Percentiles rank a stretch among this genome's conserved stretches.
These are phyloP conservation scores for Talaromyces proteolyticus DNA, from an alignment of 495 filamentous ascomycete genomes.

Conservation along the genomic window DNA sequence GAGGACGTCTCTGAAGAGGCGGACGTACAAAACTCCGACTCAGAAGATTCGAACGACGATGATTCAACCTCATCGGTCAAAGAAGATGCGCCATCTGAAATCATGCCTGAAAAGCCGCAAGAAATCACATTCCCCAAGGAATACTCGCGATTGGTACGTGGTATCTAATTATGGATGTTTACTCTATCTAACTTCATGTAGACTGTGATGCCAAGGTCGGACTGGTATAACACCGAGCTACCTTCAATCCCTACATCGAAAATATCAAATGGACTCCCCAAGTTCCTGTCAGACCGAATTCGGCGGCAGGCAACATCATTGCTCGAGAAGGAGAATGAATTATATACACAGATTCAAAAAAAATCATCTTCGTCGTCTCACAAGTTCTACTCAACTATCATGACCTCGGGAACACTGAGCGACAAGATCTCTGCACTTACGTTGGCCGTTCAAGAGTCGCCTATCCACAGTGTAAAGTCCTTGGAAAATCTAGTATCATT, in stretches of 20 bases:
- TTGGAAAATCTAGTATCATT: slow-evolving; percentile 76
- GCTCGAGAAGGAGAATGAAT: slow-evolving; percentile 64
- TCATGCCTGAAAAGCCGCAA: too few species aligned
- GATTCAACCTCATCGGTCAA: neutral
- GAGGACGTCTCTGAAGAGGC: slow-evolving; percentile 39
- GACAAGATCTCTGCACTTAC: slow-evolving; percentile 96
- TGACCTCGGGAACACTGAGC: slow-evolving; percentile 90
- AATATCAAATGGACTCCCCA: slow-evolving; percentile 42
- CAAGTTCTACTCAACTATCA: slow-evolving; percentile 93
- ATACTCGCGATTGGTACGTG: slow-evolving; percentile 36
- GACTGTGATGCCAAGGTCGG: slow-evolving; percentile 52
- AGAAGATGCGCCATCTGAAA: too few species aligned
- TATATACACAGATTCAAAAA: slow-evolving; percentile 50
- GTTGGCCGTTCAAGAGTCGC: slow-evolving; percentile 89
- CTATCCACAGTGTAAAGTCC: slow-evolving; percentile 82
- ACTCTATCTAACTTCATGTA: neutral
- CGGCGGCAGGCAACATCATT: slow-evolving; percentile 69
- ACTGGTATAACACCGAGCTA: slow-evolving; percentile 73
- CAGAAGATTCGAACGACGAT: slow-evolving; percentile 26
- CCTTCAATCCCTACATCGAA: slow-evolving; percentile 47
- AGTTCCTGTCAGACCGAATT: slow-evolving; percentile 60
- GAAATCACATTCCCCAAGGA: slow-evolving; percentile 20
- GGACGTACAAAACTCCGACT: slow-evolving; percentile 15
- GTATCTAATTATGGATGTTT: neutral
- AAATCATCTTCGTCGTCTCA: slow-evolving; percentile 68